A percentile compares a stretch with the other conserved stretches of the same genome.
Evolutionary conservation across 2,329 filamentous ascomycete species (phyloP).

Genomic region (Magnaporthiopsis poae): DNA sequence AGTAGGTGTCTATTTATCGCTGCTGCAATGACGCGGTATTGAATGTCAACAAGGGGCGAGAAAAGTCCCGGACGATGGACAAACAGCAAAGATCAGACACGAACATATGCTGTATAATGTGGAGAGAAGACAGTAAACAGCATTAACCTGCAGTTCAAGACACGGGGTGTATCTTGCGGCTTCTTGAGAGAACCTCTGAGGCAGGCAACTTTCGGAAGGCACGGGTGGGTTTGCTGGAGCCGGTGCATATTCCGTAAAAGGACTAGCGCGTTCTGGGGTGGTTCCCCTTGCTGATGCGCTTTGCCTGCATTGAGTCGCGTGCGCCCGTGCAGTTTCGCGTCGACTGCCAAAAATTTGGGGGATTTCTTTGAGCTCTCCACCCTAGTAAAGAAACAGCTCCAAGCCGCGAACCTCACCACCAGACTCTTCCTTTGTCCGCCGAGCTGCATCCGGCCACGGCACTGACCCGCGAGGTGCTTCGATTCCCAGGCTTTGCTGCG

Average conservation of each 20-base stretch:
- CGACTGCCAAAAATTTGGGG: background rate
- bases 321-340: background rate
- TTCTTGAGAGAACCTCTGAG: no score
- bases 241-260: background rate
- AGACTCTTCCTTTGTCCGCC: background rate
- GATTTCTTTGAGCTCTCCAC: background rate
- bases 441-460: background rate
- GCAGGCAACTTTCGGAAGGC: no score
- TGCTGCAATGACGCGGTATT: background rate
- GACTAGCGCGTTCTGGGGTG: background rate
- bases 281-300: background rate
- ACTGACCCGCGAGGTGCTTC: background rate
- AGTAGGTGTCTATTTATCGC: background rate
- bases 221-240: background rate
- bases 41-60: no score
- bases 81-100: background rate
- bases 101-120: background rate
- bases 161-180: no score
- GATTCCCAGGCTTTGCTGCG: background rate
- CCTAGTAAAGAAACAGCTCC: background rate
- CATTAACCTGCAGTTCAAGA: no score
- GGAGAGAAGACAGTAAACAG: no score
- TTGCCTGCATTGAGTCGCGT: background rate
- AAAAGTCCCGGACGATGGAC: background rate
- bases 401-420: background rate